phyloP scores from a whole-genome alignment of 1,284 basidiomycete genomes.

The Rhodotorula sp. region DNA sequence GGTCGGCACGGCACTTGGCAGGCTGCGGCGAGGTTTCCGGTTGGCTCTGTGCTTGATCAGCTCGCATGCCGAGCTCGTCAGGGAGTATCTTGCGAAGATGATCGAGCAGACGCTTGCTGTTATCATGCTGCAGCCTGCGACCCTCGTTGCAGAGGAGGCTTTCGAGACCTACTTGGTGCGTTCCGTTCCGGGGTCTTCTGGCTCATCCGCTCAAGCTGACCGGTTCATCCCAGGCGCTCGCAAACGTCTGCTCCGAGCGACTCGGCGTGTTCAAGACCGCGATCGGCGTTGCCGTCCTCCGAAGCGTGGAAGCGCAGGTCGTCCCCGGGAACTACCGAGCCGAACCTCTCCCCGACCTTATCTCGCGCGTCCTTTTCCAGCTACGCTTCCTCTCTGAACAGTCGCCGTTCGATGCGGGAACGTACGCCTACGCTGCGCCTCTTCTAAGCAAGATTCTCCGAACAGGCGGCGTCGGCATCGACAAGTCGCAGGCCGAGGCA shows the following conservation, averaged over 20 bases:
- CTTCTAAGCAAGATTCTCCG: constrained; percentile 69
- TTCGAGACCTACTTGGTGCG: constrained; percentile 76
- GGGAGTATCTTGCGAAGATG: constrained; percentile 62
- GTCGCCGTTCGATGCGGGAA: constrained; percentile 75
- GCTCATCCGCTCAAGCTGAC: not conserved
- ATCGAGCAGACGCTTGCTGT: constrained; percentile 60
- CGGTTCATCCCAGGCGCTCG: constrained; percentile 27
- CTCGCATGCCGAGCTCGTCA: constrained; percentile 53
- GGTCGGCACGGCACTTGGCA: constrained; percentile 59
- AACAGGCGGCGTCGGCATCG: constrained; percentile 64
- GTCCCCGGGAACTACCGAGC: constrained; percentile 70
- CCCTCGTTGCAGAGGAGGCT: constrained; percentile 62
- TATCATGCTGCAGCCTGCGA: constrained; percentile 58
- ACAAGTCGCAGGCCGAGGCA: constrained; percentile 63
- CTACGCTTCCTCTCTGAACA: constrained; percentile 79
- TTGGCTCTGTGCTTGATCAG: constrained; percentile 64
- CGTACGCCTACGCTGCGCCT: constrained; percentile 78
- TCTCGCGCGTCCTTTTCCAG: constrained; percentile 82
- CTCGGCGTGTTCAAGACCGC: constrained; percentile 66
- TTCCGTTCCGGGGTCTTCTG: constrained; percentile 10
- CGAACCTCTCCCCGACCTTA: constrained; percentile 70
- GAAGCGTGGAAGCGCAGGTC: constrained; percentile 63
- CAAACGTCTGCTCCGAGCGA: constrained; percentile 60
- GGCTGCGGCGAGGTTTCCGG: constrained; percentile 64
- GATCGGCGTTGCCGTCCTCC: constrained; percentile 74